Conservation (phyloP, 2,329 filamentous ascomycete genomes). For the Cytospora paraplurivora region DNA sequence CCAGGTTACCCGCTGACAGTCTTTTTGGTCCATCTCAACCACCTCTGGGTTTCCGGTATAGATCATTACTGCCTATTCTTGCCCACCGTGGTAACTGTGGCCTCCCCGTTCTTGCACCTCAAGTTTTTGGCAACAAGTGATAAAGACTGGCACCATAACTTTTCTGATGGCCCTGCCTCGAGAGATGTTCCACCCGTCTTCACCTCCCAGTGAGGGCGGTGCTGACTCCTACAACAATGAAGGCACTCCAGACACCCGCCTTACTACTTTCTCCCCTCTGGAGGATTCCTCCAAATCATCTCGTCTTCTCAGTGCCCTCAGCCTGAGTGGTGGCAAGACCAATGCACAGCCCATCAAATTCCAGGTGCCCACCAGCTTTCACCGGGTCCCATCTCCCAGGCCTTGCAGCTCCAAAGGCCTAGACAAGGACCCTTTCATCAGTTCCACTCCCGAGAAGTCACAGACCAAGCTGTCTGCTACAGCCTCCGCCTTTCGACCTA, state of each 20-base stretch:
- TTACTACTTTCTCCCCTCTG: constrained; percentile 66
- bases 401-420: constrained; percentile 34
- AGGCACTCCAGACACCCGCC: constrained; percentile 65
- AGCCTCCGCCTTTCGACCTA: constrained; percentile 63
- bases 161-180: constrained; percentile 45
- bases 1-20: not conserved
- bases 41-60: not conserved
- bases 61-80: not conserved
- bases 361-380: constrained; percentile 3
- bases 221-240: constrained; percentile 56
- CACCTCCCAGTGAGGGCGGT: constrained; percentile 55
- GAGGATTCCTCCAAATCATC: constrained; percentile 51
- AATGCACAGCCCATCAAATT: constrained; percentile 34
- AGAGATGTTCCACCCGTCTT: constrained; percentile 49
- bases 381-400: constrained; percentile 28
- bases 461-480: constrained; percentile 63
- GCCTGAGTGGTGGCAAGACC: constrained; percentile 36
- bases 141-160: constrained; percentile 2
- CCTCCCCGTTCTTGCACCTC: not conserved
- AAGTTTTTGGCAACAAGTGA: not conserved
- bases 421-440: constrained; percentile 59
- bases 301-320: constrained; percentile 40
- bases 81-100: not conserved
- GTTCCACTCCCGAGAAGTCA: constrained; percentile 37
- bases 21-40: not conserved